Conservation (phyloP, 1,139 yeast genomes). For the Geotrichum aggregatum region DNA sequence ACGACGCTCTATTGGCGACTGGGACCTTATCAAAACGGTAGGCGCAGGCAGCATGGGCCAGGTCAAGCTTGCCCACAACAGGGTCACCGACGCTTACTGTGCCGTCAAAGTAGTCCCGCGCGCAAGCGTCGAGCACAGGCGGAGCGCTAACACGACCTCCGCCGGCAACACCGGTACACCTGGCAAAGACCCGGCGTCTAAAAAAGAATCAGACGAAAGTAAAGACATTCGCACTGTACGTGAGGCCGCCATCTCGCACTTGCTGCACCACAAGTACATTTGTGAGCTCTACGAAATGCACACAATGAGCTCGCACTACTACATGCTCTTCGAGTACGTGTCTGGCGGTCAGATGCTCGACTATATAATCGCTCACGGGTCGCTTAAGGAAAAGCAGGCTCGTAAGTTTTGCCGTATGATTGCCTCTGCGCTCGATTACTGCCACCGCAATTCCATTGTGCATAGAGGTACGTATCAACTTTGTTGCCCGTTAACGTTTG, state of each 20-base stretch:
- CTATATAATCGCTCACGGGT: constrained; percentile 93
- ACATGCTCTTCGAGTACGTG: constrained; percentile 93
- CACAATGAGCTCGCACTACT: constrained; percentile 93
- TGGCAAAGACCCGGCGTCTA: constrained; percentile 49
- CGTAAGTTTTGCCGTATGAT: constrained; percentile 92
- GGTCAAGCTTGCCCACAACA: constrained; percentile 87
- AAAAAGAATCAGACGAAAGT: constrained; percentile 77
- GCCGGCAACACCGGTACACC: not conserved
- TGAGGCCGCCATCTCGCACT: constrained; percentile 89
- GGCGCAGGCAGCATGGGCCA: constrained; percentile 99
- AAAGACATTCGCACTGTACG: constrained; percentile 88
- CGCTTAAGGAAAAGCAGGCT: constrained; percentile 88
- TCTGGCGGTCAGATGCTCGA: constrained; percentile 97
- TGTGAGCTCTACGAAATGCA: constrained; percentile 90
- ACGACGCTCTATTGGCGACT: constrained; percentile 87
- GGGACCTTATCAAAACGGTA: constrained; percentile 91
- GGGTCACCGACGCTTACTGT: constrained; percentile 74
- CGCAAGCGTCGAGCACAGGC: constrained; percentile 58
- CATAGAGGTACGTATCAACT: constrained; percentile 49
- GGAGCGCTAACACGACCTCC: constrained; percentile 41
- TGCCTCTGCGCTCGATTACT: constrained; percentile 86
- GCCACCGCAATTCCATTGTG: constrained; percentile 89
- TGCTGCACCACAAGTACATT: constrained; percentile 86
- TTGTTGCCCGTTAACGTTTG: not conserved
- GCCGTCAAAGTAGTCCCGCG: constrained; percentile 53